Base-by-base conservation (phyloP, 2,329 filamentous ascomycete genomes). In the Talaromyces atroroseus region DNA sequence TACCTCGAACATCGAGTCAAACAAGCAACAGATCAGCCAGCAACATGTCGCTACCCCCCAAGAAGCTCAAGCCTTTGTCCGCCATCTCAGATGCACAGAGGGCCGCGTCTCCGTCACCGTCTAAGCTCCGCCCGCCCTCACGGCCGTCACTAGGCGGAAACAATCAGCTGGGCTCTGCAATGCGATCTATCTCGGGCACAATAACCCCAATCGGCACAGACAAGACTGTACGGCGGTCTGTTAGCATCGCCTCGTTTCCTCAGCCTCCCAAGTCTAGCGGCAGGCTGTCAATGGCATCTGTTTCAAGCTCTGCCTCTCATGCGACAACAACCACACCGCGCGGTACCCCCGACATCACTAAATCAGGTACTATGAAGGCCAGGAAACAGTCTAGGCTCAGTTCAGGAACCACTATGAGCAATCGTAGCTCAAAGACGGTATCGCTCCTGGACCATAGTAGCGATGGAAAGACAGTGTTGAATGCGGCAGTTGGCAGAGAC, bases 241-340 rank as follows among this genome's bases (percentile, higher is more conserved):
- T 95, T 66, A 96, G 92, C 78, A 95, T 96, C 67, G 92, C 92
- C 68, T 87, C 90, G 1, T 96, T 97, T 67, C 92, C 92, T 29
- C 89, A 95, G 62, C 92, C 92, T 14, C 92, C 92, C 14, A 86
- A 86, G 63, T 83, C 85, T 49, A 80, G 81, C 54, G 79, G 74
- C 76, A 64, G 90, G 80, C 73, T 76, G 84, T 56, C 89, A 82
- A 52, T 83, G 80, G 54, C 82, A 68, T 64, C 74, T 68, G 52
- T 71, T 59, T 66, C 78, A 58, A 63, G 68, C 26, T 67, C 69
- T 20, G 36, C 49, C 18, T 54, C 50, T 16, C 54, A 59, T 36
- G 44, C 38, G 21, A 26, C 51, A 38, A 61, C 59, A 1, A 60
- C 59, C 1, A 60, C 56, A 34, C 67, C 64, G 52, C 54, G 65